Evolutionary conservation across 2,329 filamentous ascomycete species (phyloP).

Genomic region (Apiospora hydei): DNA sequence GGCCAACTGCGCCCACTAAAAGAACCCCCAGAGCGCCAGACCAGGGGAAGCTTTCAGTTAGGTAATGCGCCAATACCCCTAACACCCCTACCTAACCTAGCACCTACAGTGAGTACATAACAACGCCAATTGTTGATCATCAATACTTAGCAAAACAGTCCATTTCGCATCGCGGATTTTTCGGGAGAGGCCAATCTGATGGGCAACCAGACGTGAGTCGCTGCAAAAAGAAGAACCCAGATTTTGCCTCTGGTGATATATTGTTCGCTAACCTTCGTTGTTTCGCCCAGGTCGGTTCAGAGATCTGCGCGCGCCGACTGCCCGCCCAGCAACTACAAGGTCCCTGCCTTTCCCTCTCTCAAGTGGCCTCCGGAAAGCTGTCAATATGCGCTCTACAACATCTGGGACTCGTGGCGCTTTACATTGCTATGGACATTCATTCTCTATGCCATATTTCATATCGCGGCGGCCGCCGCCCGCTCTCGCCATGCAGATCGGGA

Average conservation of each 20-base stretch:
- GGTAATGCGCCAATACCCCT: constrained; percentile 25
- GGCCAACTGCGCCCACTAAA: neutral
- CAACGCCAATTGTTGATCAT: constrained; percentile 1
- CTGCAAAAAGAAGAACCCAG: too few species aligned
- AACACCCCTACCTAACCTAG: constrained; percentile 23
- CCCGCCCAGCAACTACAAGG: constrained; percentile 65
- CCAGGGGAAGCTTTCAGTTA: constrained; percentile 20
- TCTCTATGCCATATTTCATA: constrained; percentile 77
- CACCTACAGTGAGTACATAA: neutral
- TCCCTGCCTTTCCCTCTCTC: constrained; percentile 81
- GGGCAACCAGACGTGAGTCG: constrained; percentile 34
- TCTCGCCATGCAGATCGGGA: constrained; percentile 72
- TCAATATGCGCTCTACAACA: constrained; percentile 72
- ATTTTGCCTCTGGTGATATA: neutral
- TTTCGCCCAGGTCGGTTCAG: neutral
- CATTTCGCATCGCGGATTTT: neutral
- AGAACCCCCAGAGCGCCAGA: neutral
- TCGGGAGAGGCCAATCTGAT: constrained; percentile 27
- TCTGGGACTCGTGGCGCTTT: constrained; percentile 84
- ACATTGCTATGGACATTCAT: constrained; percentile 88
- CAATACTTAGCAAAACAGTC: neutral
- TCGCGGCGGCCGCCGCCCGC: constrained; percentile 77
- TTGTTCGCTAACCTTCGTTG: neutral
- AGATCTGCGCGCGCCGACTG: constrained; percentile 31
- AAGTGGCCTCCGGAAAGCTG: constrained; percentile 71